A percentile compares a stretch with the other conserved stretches of the same genome.
phyloP scores from a whole-genome alignment of 2,329 filamentous ascomycete species.

The Teratosphaeria zuluensis region DNA sequence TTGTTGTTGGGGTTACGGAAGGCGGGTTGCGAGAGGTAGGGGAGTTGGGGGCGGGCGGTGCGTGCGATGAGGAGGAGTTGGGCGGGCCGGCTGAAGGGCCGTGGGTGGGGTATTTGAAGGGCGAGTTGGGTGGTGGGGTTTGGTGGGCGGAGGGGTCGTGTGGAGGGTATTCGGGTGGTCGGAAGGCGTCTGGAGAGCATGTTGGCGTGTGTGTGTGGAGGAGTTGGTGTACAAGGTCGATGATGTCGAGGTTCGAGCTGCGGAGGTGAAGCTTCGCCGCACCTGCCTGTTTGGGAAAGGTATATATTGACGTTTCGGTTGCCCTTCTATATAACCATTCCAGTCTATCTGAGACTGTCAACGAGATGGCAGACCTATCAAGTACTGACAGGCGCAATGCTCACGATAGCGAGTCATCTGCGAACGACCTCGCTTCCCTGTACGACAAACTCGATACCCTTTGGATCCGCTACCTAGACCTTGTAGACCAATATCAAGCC shows the following conservation, averaged over 20 bases:
- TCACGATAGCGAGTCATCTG: neutral
- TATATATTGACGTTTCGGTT: neutral
- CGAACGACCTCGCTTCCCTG: slow-evolving; percentile 12
- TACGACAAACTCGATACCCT: slow-evolving; percentile 49
- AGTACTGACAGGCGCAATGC: neutral
- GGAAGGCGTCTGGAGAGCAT: slow-evolving; percentile 4
- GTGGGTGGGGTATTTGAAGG: slow-evolving; percentile 17
- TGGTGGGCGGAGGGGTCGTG: slow-evolving; percentile 7
- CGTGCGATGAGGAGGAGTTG: slow-evolving; percentile 43
- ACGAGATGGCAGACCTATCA: neutral
- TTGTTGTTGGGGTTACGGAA: slow-evolving; percentile 4
- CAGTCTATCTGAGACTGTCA: neutral
- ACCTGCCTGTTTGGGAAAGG: neutral
- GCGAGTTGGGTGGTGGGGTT: neutral
- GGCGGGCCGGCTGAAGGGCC: slow-evolving; percentile 50
- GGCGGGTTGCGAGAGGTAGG: slow-evolving; percentile 53
- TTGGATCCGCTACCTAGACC: slow-evolving; percentile 54
- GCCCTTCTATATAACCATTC: neutral
- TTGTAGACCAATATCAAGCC: slow-evolving; percentile 57
- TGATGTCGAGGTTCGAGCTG: neutral
- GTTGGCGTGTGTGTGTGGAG: neutral
- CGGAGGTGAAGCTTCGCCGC: neutral
- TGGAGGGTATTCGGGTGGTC: slow-evolving; percentile 3
- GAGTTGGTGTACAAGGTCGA: neutral
- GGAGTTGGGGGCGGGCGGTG: slow-evolving; percentile 51